Evolutionary conservation across 2,329 filamentous ascomycete species (phyloP).

Genomic region (Trichoderma sp.): DNA sequence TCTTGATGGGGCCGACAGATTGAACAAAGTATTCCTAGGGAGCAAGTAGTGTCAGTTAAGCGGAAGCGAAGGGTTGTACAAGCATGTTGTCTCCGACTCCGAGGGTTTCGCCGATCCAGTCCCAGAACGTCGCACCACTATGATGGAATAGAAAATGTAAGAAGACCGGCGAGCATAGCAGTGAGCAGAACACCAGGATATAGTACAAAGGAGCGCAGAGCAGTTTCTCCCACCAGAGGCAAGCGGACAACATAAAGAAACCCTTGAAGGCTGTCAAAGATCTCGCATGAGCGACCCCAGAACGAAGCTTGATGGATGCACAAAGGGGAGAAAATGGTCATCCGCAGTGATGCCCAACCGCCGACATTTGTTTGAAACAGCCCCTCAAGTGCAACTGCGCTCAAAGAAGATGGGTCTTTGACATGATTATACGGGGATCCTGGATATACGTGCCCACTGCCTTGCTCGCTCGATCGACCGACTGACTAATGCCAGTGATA

Average conservation of each 20-base stretch:
- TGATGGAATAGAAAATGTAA: not conserved
- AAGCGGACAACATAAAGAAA: not conserved
- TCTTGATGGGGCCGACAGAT: conserved; percentile 86
- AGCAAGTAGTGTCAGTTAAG: conserved; percentile 64
- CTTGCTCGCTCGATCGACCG: conserved; percentile 44
- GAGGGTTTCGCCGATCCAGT: conserved; percentile 32
- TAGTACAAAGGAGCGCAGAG: not conserved
- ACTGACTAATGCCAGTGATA: conserved; percentile 12
- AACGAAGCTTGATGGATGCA: not conserved
- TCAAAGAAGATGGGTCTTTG: not conserved
- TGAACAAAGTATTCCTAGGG: conserved; percentile 93
- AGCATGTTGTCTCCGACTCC: conserved; percentile 31
- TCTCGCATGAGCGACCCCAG: not conserved
- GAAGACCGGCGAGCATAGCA: conserved; percentile 32
- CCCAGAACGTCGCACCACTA: conserved; percentile 21
- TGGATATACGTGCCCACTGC: conserved; percentile 45
- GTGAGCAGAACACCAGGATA: conserved; percentile 24
- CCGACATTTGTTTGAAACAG: not conserved
- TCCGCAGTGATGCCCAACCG: not conserved
- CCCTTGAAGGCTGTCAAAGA: not conserved
- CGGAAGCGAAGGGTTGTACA: conserved; percentile 30
- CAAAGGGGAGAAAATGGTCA: not conserved
- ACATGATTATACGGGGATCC: not conserved
- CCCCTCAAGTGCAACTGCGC: not conserved
- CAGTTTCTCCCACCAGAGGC: not conserved